These are phyloP conservation scores for Starmerella apicola DNA, from an alignment of 805 yeast genomes.

Conservation along the genomic window DNA sequence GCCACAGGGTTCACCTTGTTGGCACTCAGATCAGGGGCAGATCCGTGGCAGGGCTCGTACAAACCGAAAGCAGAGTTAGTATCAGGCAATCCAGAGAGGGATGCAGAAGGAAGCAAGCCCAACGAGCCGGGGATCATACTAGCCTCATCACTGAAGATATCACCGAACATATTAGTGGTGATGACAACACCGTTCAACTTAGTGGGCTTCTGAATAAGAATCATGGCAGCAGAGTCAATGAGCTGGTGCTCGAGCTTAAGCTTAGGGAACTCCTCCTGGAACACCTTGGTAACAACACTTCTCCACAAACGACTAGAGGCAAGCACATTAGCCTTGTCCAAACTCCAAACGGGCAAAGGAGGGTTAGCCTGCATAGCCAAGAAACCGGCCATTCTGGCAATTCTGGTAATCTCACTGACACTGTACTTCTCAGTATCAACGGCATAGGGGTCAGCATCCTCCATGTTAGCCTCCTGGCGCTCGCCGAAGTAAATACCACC, in stretches of 20 bases:
- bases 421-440: conserved; percentile 89
- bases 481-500: conserved; percentile 98
- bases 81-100: conserved; percentile 94
- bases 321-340: conserved; percentile 94
- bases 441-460: conserved; percentile 48
- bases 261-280: conserved; percentile 81
- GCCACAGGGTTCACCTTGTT: conserved; percentile 94
- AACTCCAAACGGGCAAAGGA: conserved; percentile 88
- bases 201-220: conserved; percentile 81
- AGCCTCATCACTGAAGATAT: conserved; percentile 95
- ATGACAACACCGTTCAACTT: conserved; percentile 83
- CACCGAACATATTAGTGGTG: conserved; percentile 96
- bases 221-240: conserved; percentile 98
- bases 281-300: conserved; percentile 75
- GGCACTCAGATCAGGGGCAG: conserved; percentile 85
- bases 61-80: conserved; percentile 87
- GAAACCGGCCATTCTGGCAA: conserved; percentile 97
- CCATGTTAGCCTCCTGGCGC: conserved; percentile 80
- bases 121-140: conserved; percentile 95
- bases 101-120: conserved; percentile 91
- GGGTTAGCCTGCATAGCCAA: conserved; percentile 87
- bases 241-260: conserved; percentile 81
- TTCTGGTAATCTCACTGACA: conserved; percentile 85
- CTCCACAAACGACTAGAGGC: conserved; percentile 97
- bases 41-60: conserved; percentile 97